phyloP scores from a whole-genome alignment of 2,329 filamentous ascomycete species.

The Lasiodiplodia gonubiensis region DNA sequence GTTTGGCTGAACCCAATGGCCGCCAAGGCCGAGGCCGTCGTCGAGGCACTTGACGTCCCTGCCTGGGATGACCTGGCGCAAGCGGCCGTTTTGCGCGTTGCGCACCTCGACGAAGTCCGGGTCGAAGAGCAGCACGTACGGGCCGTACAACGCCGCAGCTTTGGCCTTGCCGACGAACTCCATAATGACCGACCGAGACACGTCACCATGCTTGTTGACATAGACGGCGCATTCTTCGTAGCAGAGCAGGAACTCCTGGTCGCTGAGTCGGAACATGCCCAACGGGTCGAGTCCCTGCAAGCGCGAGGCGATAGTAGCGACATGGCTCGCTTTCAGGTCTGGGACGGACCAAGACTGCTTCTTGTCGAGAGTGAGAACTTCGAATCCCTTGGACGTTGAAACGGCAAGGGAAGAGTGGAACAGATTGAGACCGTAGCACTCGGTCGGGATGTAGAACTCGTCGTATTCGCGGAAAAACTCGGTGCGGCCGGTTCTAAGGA shows the following conservation, averaged over 20 bases:
- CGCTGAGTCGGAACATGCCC: conserved; percentile 94
- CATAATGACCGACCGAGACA: conserved; percentile 93
- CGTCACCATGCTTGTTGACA: conserved; percentile 96
- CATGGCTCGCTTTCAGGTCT: conserved; percentile 77
- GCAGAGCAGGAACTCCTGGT: conserved; percentile 78
- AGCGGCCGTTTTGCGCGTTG: conserved; percentile 91
- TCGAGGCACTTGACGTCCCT: conserved; percentile 89
- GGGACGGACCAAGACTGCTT: conserved; percentile 95
- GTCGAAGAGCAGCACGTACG: conserved; percentile 92
- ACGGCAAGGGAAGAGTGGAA: conserved; percentile 96
- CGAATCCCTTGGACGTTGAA: conserved; percentile 87
- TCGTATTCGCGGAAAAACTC: conserved; percentile 98
- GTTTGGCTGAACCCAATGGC: conserved; percentile 42
- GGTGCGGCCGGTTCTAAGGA: conserved; percentile 74
- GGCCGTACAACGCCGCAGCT: conserved; percentile 85
- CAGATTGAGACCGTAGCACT: conserved; percentile 93
- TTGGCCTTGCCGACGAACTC: conserved; percentile 96
- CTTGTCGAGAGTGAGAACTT: conserved; percentile 95
- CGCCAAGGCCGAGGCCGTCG: conserved; percentile 64
- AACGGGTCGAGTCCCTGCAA: conserved; percentile 84
- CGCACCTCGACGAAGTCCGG: conserved; percentile 96
- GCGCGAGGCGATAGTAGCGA: conserved; percentile 82
- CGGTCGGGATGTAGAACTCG: conserved; percentile 96
- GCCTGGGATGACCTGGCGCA: conserved; percentile 93
- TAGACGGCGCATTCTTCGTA: conserved; percentile 98